Conservation (phyloP, 495 filamentous ascomycete genomes). For the Penicilliopsis zonata region DNA sequence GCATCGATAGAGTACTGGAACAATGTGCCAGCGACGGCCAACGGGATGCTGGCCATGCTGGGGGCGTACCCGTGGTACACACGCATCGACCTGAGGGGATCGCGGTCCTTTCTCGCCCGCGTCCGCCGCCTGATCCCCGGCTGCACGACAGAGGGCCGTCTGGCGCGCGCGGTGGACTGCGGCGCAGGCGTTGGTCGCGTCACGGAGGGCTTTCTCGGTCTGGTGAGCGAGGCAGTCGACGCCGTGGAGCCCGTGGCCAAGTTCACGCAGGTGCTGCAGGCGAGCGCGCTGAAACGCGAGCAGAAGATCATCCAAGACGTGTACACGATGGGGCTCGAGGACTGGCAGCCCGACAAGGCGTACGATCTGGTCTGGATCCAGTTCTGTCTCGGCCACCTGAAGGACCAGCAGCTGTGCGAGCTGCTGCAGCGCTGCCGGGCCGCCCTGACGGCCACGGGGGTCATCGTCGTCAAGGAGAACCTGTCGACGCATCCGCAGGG, state of each 20-base stretch:
- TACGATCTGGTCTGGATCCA: conserved; percentile 62
- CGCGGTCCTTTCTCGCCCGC: conserved; percentile 65
- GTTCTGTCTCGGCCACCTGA: conserved; percentile 88
- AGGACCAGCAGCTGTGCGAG: conserved; percentile 58
- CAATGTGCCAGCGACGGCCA: conserved; percentile 44
- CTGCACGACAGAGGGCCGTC: conserved; percentile 11
- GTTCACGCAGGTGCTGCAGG: conserved; percentile 27
- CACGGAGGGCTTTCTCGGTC: conserved; percentile 42
- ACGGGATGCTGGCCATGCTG: conserved; percentile 88
- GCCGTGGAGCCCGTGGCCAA: conserved; percentile 48
- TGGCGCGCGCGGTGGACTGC: conserved; percentile 41
- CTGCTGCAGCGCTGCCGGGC: conserved; percentile 52
- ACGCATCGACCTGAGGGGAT: conserved; percentile 65
- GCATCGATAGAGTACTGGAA: conserved; percentile 49
- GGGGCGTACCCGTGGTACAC: conserved; percentile 67
- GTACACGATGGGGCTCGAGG: conserved; percentile 62
- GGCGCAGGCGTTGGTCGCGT: conserved; percentile 54
- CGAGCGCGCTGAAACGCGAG: conserved; percentile 14
- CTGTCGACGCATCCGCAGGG: conserved; percentile 43
- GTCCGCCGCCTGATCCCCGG: conserved; percentile 37
- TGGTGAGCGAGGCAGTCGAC: conserved; percentile 41
- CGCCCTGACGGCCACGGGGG: conserved; percentile 36
- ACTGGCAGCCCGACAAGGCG: conserved; percentile 49
- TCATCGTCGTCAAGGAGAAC: conserved; percentile 84
- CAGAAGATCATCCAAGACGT: conserved; percentile 47